Evolutionary conservation across 768 basidiomycete species (phyloP).

Genomic region (Myochromella boudieri): DNA sequence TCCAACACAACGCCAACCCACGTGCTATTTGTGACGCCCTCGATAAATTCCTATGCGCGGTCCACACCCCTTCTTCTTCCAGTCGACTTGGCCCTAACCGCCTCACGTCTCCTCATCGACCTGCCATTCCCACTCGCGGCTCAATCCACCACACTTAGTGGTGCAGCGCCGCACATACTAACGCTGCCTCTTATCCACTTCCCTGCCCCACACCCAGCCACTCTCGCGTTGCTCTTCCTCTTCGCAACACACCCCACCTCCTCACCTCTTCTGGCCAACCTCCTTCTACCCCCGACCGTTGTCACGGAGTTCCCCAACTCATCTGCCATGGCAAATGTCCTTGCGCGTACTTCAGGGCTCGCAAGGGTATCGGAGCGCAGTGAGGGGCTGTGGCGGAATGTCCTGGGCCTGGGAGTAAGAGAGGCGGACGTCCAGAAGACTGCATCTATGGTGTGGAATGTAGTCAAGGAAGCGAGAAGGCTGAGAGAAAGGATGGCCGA

Average conservation of each 20-base stretch:
- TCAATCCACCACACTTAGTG: constrained; percentile 23
- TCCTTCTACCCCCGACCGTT: constrained; percentile 52
- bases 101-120: constrained; percentile 33
- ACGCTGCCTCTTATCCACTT: constrained; percentile 46
- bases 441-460: constrained; percentile 68
- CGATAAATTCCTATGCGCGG: constrained; percentile 23
- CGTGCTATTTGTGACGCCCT: constrained; percentile 45
- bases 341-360: constrained; percentile 39
- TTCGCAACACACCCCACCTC: constrained; percentile 48
- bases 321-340: constrained; percentile 52
- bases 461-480: constrained; percentile 62
- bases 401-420: constrained; percentile 51
- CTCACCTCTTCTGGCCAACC: constrained; percentile 44
- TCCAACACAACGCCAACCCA: constrained; percentile 54
- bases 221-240: constrained; percentile 59
- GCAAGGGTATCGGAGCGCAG: constrained; percentile 39
- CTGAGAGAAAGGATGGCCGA: constrained; percentile 8
- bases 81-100: constrained; percentile 48
- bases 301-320: constrained; percentile 64
- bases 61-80: constrained; percentile 48
- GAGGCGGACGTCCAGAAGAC: constrained; percentile 45
- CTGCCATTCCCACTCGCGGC: constrained; percentile 26
- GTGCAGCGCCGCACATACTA: constrained; percentile 30
- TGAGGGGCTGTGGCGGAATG: constrained; percentile 69
- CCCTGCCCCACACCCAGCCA: constrained; percentile 54